Percentiles rank a stretch among this genome's conserved stretches.
phyloP scores from a whole-genome alignment of 2,329 filamentous ascomycete genomes.

The Phialemonium atrogriseum region DNA sequence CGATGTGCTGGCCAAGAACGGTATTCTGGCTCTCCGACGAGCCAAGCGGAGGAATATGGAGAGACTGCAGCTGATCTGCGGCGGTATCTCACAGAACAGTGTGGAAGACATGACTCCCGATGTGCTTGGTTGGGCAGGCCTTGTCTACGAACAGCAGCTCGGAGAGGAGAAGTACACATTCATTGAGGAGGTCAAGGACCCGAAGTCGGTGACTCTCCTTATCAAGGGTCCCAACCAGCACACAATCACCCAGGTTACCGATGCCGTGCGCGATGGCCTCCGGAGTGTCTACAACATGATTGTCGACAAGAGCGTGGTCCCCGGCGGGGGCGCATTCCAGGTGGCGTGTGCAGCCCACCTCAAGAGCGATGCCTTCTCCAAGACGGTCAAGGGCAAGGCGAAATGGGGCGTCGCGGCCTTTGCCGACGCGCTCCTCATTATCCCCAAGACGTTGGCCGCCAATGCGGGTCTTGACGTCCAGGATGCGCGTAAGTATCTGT shows the following conservation, averaged over 20 bases:
- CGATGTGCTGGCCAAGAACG: constrained; percentile 95
- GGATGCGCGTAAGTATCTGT: constrained; percentile 65
- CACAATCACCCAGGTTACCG: constrained; percentile 93
- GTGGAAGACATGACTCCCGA: constrained; percentile 87
- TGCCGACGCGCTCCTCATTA: constrained; percentile 86
- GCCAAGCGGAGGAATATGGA: constrained; percentile 99
- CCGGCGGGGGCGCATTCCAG: constrained; percentile 92
- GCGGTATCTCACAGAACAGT: constrained; percentile 87
- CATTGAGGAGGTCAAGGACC: constrained; percentile 95
- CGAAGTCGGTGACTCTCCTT: constrained; percentile 93
- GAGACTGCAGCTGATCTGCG: constrained; percentile 88
- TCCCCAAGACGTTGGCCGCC: constrained; percentile 93
- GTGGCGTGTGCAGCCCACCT: constrained; percentile 84
- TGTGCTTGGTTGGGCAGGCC: constrained; percentile 87
- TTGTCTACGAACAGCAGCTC: constrained; percentile 93
- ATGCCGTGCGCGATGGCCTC: constrained; percentile 90
- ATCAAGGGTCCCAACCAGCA: constrained; percentile 98
- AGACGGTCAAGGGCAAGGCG: constrained; percentile 93
- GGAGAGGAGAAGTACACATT: constrained; percentile 99
- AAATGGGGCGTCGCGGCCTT: constrained; percentile 95
- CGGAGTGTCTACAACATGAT: constrained; percentile 99
- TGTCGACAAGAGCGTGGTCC: constrained; percentile 92
- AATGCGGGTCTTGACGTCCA: constrained; percentile 97
- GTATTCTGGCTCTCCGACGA: constrained; percentile 85
- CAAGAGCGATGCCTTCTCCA: constrained; percentile 76